These are phyloP conservation scores for Claviceps sp. DNA, from an alignment of 2,329 filamentous ascomycete species.

Conservation along the genomic window DNA sequence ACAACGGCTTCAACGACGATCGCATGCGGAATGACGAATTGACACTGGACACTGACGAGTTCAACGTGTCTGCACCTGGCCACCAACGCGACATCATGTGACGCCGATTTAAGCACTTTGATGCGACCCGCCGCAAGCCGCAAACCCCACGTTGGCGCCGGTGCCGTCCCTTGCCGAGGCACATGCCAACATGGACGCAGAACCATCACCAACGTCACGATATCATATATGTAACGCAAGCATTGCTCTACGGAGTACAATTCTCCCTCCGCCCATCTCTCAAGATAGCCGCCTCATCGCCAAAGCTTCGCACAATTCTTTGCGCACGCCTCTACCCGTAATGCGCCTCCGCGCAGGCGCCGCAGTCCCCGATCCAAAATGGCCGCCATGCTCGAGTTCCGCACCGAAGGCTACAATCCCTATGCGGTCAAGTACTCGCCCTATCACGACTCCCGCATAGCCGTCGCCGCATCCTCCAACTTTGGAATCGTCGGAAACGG, in stretches of 20 bases:
- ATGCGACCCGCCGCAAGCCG: background rate
- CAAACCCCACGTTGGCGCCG: background rate
- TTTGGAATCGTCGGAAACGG: slow-evolving; percentile 97
- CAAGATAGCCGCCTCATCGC: background rate
- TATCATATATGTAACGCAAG: background rate
- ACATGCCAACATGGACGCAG: slow-evolving; percentile 6
- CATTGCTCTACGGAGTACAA: no score
- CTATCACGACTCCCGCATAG: slow-evolving; percentile 90
- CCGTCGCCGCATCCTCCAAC: slow-evolving; percentile 82
- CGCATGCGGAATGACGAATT: background rate
- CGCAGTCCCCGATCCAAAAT: slow-evolving; percentile 14
- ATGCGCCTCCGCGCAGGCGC: slow-evolving; percentile 10
- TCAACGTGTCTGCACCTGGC: background rate
- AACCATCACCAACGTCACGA: background rate
- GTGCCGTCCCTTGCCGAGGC: slow-evolving; percentile 3
- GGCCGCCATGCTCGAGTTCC: slow-evolving; percentile 78
- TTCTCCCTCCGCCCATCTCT: background rate
- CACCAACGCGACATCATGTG: slow-evolving; percentile 5
- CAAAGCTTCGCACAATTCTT: background rate
- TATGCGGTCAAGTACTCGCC: slow-evolving; percentile 98
- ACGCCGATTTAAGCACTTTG: background rate
- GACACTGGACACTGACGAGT: background rate
- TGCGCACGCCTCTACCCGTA: background rate
- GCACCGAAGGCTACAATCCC: slow-evolving; percentile 86
- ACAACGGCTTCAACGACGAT: background rate